These are phyloP conservation scores for Dipteronia sinensis DNA, from an alignment of 345 rosid species.

Conservation along the genomic window DNA sequence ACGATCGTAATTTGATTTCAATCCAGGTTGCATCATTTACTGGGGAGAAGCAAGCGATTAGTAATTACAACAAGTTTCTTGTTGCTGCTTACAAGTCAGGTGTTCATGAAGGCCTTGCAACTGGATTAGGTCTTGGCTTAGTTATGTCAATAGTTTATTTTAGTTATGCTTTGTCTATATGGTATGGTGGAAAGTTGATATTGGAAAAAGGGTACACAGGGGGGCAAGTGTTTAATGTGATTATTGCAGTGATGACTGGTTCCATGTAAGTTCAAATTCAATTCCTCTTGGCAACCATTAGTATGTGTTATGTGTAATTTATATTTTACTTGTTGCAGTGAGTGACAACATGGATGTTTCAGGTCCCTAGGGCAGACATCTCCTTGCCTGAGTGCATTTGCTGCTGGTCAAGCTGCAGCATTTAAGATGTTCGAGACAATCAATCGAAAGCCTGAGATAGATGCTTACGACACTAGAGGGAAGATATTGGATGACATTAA, in stretches of 20 bases:
- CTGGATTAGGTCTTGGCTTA: conserved; percentile 72
- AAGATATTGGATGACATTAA: conserved; percentile 55
- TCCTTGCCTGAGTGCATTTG: conserved; percentile 73
- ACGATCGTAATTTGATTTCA: neutral
- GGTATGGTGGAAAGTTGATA: conserved; percentile 85
- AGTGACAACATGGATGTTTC: conserved; percentile 13
- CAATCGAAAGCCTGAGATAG: conserved; percentile 64
- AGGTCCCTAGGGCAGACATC: conserved; percentile 93
- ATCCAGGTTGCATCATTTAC: conserved; percentile 88
- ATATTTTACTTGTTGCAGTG: neutral
- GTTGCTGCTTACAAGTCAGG: conserved; percentile 65
- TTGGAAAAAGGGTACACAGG: conserved; percentile 72
- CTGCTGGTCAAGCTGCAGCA: conserved; percentile 77
- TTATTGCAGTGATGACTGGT: conserved; percentile 70
- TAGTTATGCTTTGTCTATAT: conserved; percentile 70
- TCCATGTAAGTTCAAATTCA: conserved; percentile 65
- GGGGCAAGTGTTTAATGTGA: conserved; percentile 71
- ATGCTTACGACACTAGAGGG: conserved; percentile 58
- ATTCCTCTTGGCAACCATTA: neutral
- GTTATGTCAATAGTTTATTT: conserved; percentile 46
- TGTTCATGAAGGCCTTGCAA: conserved; percentile 58
- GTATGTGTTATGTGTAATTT: neutral
- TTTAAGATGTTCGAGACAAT: conserved; percentile 84
- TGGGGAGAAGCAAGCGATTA: conserved; percentile 76
- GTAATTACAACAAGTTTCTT: conserved; percentile 56